phyloP scores from a whole-genome alignment of 1,284 basidiomycete species.

The Trametes versicolor region DNA sequence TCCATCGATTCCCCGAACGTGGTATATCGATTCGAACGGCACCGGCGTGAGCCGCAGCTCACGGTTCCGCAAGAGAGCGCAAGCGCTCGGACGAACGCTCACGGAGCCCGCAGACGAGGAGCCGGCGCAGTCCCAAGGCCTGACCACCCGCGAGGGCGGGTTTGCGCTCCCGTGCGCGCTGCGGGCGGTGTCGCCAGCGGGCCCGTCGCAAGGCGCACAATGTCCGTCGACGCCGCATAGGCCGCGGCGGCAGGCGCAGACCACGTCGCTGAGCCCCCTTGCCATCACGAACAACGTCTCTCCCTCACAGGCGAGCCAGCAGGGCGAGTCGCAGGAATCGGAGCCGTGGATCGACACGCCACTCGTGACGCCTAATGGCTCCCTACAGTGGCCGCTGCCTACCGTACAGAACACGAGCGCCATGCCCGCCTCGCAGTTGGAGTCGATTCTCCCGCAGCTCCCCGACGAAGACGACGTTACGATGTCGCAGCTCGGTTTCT shows the following conservation, averaged over 20 bases:
- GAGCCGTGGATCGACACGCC: constrained; percentile 60
- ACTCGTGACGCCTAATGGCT: constrained; percentile 62
- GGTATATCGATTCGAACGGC: constrained; percentile 33
- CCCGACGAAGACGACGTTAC: constrained; percentile 45
- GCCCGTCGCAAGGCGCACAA: constrained; percentile 8
- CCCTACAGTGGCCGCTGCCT: constrained; percentile 52
- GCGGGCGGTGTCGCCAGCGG: constrained; percentile 5
- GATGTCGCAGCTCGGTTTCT: constrained; percentile 49
- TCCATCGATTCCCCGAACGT: constrained; percentile 28
- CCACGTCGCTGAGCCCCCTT: constrained; percentile 19
- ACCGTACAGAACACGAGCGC: constrained; percentile 44
- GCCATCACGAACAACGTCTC: constrained; percentile 16
- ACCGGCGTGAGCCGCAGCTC: constrained; percentile 26
- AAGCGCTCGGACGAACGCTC: constrained; percentile 51
- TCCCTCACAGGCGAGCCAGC: constrained; percentile 31
- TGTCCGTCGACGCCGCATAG: constrained; percentile 26
- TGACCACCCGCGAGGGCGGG: constrained; percentile 21
- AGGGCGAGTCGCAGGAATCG: constrained; percentile 53
- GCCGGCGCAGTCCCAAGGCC: constrained; percentile 40
- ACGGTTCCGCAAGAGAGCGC: constrained; percentile 43
- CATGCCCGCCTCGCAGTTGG: constrained; percentile 51
- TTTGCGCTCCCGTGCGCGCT: constrained; percentile 2
- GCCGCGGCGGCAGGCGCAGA: constrained; percentile 19
- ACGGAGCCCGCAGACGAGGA: constrained; percentile 59
- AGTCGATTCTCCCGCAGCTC: constrained; percentile 45